These are phyloP conservation scores for Aspergillus sojae DNA, from an alignment of 2,329 filamentous ascomycete genomes.

Conservation along the genomic window DNA sequence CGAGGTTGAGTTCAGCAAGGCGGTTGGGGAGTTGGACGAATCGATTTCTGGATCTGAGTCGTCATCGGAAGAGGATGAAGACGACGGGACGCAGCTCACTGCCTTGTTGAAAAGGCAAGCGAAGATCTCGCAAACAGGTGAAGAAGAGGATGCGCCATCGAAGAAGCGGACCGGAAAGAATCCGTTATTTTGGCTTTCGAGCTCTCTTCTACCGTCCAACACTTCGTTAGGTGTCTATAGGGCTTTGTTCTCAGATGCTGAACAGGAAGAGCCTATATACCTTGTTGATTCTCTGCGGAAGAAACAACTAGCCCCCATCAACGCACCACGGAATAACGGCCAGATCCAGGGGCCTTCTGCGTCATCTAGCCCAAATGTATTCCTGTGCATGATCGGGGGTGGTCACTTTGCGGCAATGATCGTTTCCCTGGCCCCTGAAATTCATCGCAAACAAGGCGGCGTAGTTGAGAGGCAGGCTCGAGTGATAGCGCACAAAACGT, in stretches of 20 bases:
- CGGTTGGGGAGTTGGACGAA: constrained; percentile 85
- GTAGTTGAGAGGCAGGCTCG: constrained; percentile 81
- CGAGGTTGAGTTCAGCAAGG: constrained; percentile 82
- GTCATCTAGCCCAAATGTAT: constrained; percentile 74
- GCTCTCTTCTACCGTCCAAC: constrained; percentile 72
- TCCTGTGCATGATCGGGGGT: constrained; percentile 97
- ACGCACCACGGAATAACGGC: constrained; percentile 40
- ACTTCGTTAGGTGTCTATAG: constrained; percentile 84
- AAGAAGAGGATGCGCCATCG: constrained; percentile 50
- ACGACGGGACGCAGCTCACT: constrained; percentile 61
- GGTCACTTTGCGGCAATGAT: constrained; percentile 98
- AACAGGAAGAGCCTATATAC: constrained; percentile 66
- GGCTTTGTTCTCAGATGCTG: constrained; percentile 72
- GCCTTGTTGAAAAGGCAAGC: constrained; percentile 82
- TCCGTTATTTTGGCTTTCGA: constrained; percentile 84
- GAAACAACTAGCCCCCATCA: constrained; percentile 73
- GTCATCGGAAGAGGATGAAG: constrained; percentile 68
- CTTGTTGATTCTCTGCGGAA: constrained; percentile 70
- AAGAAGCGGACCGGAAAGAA: constrained; percentile 65
- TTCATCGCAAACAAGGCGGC: constrained; percentile 68
- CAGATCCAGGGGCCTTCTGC: constrained; percentile 48
- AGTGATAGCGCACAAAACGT: constrained; percentile 93
- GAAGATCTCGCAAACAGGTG: constrained; percentile 59
- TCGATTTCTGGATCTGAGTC: constrained; percentile 80
- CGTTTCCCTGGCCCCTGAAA: constrained; percentile 80